phyloP scores from a whole-genome alignment of 768 basidiomycete species.

The Xerocomus potaroensis region DNA sequence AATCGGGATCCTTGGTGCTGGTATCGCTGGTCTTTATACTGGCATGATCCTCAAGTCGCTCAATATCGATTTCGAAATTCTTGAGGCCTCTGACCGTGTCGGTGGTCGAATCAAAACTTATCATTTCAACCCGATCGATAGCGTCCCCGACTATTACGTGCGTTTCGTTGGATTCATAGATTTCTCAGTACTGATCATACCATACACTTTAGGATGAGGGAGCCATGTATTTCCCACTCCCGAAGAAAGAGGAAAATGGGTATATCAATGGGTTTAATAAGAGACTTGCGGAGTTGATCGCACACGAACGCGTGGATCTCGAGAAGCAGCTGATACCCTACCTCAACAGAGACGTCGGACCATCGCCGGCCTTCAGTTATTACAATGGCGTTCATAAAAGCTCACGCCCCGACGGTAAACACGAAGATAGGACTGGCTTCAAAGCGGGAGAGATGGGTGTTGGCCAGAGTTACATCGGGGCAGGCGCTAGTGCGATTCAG shows the following conservation, averaged over 20 bases:
- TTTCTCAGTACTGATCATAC: not conserved
- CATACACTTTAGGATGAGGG: conserved; percentile 30
- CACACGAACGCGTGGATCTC: conserved; percentile 17
- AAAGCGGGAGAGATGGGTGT: no score
- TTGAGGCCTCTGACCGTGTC: conserved; percentile 37
- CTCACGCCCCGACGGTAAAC: no score
- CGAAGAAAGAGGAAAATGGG: conserved; percentile 13
- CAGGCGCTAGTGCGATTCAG: no score
- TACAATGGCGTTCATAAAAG: not conserved
- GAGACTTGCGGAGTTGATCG: conserved; percentile 26
- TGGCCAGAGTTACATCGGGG: no score
- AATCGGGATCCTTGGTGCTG: conserved; percentile 14
- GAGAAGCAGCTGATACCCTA: conserved; percentile 20
- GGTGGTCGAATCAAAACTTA: conserved; percentile 46
- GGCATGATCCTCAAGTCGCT: conserved; percentile 43
- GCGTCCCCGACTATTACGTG: conserved; percentile 39
- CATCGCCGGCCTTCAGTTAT: no score
- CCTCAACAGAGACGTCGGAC: conserved; percentile 13
- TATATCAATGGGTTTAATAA: conserved; percentile 28
- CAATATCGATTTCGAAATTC: conserved; percentile 39
- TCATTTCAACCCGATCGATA: conserved; percentile 29
- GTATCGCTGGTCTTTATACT: conserved; percentile 29
- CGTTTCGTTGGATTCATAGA: conserved; percentile 7
- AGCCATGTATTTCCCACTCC: conserved; percentile 36
- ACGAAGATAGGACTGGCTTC: no score